A percentile compares a stretch with the other conserved stretches of the same genome.
These are phyloP conservation scores for Blastocystis sp. DNA, from an alignment of 352 stramenopile genomes.

Conservation along the genomic window DNA sequence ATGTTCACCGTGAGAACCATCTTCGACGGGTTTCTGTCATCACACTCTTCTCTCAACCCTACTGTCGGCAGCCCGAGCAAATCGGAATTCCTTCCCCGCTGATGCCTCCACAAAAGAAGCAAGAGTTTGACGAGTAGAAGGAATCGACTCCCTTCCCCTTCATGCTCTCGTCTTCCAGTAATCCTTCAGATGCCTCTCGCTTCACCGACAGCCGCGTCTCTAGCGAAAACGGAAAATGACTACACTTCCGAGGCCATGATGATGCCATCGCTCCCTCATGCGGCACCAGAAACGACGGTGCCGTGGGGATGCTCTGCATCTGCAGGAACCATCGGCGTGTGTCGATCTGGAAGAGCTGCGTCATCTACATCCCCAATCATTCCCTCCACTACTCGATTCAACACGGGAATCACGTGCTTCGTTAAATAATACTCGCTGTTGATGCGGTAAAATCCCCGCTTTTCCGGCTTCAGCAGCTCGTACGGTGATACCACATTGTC, in stretches of 20 bases:
- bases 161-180: background rate
- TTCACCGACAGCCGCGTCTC: background rate
- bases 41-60: background rate
- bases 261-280: background rate
- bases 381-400: constrained; percentile 11
- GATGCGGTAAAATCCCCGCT: constrained; percentile 63
- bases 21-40: background rate
- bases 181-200: background rate
- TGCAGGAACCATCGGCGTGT: background rate
- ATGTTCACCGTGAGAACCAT: background rate
- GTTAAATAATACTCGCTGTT: constrained; percentile 79
- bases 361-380: background rate
- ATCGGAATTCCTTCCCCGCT: background rate
- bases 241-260: background rate
- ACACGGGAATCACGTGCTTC: constrained; percentile 67
- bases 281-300: background rate
- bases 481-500: constrained; percentile 73
- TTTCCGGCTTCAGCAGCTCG: constrained; percentile 62
- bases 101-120: constrained; percentile 10
- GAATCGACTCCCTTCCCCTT: background rate
- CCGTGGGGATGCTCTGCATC: background rate
- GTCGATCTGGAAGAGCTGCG: background rate
- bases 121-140: constrained; percentile 12
- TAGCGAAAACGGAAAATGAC: background rate
- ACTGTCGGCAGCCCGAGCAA: background rate